Evolutionary conservation across 106 monocot genomes (phyloP).

Genomic region (Dendrobium nobile): DNA sequence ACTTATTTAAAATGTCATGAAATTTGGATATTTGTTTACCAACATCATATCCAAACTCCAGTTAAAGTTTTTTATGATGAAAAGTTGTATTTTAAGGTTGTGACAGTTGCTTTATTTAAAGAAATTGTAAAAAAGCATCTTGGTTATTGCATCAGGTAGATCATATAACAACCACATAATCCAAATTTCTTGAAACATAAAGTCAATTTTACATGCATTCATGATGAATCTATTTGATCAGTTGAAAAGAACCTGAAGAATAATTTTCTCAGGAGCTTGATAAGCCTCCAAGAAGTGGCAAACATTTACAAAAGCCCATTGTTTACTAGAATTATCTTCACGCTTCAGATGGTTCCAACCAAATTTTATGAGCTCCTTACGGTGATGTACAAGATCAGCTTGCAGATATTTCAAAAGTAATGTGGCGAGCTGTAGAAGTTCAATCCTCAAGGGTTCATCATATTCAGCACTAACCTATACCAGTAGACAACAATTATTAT

Average conservation of each 20-base stretch:
- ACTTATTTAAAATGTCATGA: too few species aligned
- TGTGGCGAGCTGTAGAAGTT: slow-evolving; percentile 94
- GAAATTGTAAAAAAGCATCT: background rate
- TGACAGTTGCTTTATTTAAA: background rate
- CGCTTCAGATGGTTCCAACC: slow-evolving; percentile 99
- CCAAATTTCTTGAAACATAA: background rate
- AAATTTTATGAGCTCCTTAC: slow-evolving; percentile 97
- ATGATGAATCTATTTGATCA: slow-evolving; percentile 1
- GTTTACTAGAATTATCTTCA: slow-evolving; percentile 98
- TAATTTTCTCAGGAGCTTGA: slow-evolving; percentile 98
- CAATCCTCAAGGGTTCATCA: slow-evolving; percentile 94
- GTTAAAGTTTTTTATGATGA: too few species aligned
- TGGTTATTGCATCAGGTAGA: background rate
- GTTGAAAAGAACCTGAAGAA: slow-evolving; percentile 64
- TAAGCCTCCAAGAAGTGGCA: slow-evolving; percentile 99
- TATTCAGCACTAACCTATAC: slow-evolving; percentile 92
- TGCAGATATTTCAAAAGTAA: slow-evolving; percentile 92
- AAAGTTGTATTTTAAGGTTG: background rate
- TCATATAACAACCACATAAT: background rate
- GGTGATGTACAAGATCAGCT: slow-evolving; percentile 89
- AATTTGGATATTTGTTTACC: too few species aligned
- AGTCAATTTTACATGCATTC: background rate
- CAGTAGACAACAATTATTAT: slow-evolving; percentile 6
- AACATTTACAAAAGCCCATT: slow-evolving; percentile 99
- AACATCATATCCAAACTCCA: too few species aligned